Evolutionary conservation across 192 early-diverging fungal genomes (phyloP).

Genomic region (Helicostylum pulchrum): DNA sequence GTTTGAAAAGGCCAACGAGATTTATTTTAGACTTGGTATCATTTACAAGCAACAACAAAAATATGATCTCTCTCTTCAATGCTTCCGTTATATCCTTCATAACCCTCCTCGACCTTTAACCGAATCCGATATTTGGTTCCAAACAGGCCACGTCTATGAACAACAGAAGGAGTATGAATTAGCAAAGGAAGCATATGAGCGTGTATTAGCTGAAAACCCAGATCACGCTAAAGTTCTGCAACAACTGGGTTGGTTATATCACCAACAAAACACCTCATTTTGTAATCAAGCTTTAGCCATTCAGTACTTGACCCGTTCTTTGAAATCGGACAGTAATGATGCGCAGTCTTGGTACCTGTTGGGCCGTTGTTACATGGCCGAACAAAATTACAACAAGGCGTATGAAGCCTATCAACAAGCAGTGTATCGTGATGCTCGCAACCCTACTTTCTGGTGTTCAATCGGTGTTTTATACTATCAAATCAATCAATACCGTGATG

Average conservation of each 20-base stretch:
- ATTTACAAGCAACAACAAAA: constrained; percentile 94
- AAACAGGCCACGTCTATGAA: constrained; percentile 96
- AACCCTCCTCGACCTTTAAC: constrained; percentile 90
- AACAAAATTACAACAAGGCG: constrained; percentile 91
- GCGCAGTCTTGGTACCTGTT: constrained; percentile 94
- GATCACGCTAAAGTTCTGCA: constrained; percentile 94
- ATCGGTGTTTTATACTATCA: constrained; percentile 98
- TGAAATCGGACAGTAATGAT: constrained; percentile 83
- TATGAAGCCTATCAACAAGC: constrained; percentile 98
- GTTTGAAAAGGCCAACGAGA: constrained; percentile 97
- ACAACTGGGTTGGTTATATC: constrained; percentile 96
- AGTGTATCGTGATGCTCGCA: constrained; percentile 87
- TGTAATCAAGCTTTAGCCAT: constrained; percentile 84
- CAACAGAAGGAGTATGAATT: constrained; percentile 79
- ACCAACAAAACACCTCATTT: constrained; percentile 79
- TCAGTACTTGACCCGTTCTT: constrained; percentile 74
- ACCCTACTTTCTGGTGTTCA: constrained; percentile 98
- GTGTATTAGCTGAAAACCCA: constrained; percentile 83
- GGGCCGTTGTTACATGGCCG: constrained; percentile 95
- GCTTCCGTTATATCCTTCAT: constrained; percentile 86
- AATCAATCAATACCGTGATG: constrained; percentile 93
- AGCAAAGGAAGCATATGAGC: constrained; percentile 92
- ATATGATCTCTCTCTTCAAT: constrained; percentile 69
- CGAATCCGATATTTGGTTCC: constrained; percentile 95
- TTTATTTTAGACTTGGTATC: constrained; percentile 96